Percentiles rank a stretch among this genome's conserved stretches.
These are phyloP conservation scores for Triticum aestivum DNA, from an alignment of 176 grass and related monocot genomes.

Conservation along the genomic window IWGSC_CS_RefSeq_v2.1 NC_057803.1:747746850-747747349, in stretches of 20 bases:
- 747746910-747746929: background rate
- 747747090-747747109: conserved; percentile 20
- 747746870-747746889: background rate
- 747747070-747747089: conserved; percentile 16
- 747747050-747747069: background rate
- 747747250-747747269: conserved; percentile 11
- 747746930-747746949: background rate
- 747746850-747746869: background rate
- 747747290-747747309: background rate
- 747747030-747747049: conserved; percentile 35
- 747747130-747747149: background rate
- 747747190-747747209: conserved; percentile 20
- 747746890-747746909: background rate
- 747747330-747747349: conserved; percentile 4
- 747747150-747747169: conserved; percentile 21
- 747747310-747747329: conserved; percentile 7
- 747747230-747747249: conserved; percentile 36
- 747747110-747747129: background rate
- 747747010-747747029: conserved; percentile 6
- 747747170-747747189: conserved; percentile 1
- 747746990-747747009: background rate
- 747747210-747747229: background rate
- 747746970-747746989: background rate
- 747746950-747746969: background rate
- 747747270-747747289: background rate